A percentile compares a stretch with the other conserved stretches of the same genome.
These are phyloP conservation scores for Kwoniella sp. DNA, from an alignment of 768 basidiomycete genomes.

Conservation along the genomic window DNA sequence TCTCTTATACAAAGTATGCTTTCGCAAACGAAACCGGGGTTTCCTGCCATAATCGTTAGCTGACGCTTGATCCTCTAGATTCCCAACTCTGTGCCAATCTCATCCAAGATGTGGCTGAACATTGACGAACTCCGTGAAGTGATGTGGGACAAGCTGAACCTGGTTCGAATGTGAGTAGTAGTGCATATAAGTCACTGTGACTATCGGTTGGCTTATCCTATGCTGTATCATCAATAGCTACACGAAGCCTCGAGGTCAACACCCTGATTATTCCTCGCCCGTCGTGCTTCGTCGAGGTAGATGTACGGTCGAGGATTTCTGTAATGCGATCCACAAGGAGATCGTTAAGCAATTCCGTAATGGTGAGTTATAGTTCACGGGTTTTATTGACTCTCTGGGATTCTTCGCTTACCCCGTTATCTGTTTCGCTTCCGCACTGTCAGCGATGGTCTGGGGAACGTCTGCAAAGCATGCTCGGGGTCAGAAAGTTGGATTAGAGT, in stretches of 20 bases:
- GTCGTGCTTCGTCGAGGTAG: slow-evolving; percentile 68
- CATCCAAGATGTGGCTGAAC: slow-evolving; percentile 92
- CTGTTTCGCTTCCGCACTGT: background rate
- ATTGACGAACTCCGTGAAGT: slow-evolving; percentile 87
- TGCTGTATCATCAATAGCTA: slow-evolving; percentile 56
- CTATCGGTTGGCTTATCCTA: background rate
- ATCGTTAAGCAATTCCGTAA: slow-evolving; percentile 93
- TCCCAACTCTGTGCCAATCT: slow-evolving; percentile 91
- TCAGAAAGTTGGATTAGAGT: slow-evolving; percentile 66
- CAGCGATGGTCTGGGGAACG: slow-evolving; percentile 81
- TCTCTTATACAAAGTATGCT: slow-evolving; percentile 64
- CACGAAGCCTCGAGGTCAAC: slow-evolving; percentile 87
- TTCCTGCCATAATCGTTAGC: too few relatives aligned
- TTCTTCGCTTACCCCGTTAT: background rate
- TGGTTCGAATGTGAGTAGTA: slow-evolving; percentile 73
- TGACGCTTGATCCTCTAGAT: slow-evolving; percentile 60
- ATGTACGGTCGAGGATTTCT: slow-evolving; percentile 79
- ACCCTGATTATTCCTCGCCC: slow-evolving; percentile 86
- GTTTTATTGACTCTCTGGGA: background rate
- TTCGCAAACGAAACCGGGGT: too few relatives aligned
- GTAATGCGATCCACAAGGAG: slow-evolving; percentile 91
- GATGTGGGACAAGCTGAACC: slow-evolving; percentile 91
- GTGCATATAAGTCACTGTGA: too few relatives aligned
- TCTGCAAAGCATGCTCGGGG: slow-evolving; percentile 97
- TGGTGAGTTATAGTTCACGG: slow-evolving; percentile 64